These are phyloP conservation scores for Casuarina equisetifolia DNA, from an alignment of 306 rosid genomes.

Conservation along the genomic window DNA sequence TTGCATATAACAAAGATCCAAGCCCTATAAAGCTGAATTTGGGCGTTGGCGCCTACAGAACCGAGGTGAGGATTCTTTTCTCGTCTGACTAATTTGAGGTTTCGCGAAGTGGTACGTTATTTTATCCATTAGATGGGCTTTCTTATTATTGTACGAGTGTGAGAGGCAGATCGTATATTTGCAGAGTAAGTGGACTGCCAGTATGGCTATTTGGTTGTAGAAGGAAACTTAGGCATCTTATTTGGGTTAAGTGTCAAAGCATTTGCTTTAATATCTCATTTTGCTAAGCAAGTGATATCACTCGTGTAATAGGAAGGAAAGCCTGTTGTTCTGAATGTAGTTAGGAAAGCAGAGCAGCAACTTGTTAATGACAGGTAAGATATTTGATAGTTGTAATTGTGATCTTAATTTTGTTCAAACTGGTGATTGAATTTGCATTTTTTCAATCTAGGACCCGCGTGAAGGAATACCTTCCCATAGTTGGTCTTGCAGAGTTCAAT, in stretches of 20 bases:
- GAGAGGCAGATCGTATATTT: neutral
- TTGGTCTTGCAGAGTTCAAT: constrained; percentile 84
- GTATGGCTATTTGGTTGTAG: neutral
- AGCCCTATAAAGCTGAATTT: constrained; percentile 87
- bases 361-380: constrained; percentile 72
- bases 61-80: constrained; percentile 62
- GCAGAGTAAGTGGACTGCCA: neutral
- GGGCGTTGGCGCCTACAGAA: constrained; percentile 98
- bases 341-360: constrained; percentile 72
- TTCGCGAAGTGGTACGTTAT: neutral
- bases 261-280: neutral
- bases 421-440: constrained; percentile 20
- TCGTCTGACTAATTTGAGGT: neutral
- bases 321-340: constrained; percentile 92
- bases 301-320: constrained; percentile 77
- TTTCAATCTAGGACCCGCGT: constrained; percentile 59
- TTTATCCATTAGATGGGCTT: neutral
- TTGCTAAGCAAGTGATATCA: constrained; percentile 12
- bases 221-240: neutral
- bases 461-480: constrained; percentile 90
- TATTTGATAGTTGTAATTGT: constrained; percentile 22
- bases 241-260: neutral
- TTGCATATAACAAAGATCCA: constrained; percentile 89
- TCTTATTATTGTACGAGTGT: neutral
- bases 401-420: neutral